Evolutionary conservation across 2,329 filamentous ascomycete species (phyloP).

Genomic region (Juglanconis juglandina): DNA sequence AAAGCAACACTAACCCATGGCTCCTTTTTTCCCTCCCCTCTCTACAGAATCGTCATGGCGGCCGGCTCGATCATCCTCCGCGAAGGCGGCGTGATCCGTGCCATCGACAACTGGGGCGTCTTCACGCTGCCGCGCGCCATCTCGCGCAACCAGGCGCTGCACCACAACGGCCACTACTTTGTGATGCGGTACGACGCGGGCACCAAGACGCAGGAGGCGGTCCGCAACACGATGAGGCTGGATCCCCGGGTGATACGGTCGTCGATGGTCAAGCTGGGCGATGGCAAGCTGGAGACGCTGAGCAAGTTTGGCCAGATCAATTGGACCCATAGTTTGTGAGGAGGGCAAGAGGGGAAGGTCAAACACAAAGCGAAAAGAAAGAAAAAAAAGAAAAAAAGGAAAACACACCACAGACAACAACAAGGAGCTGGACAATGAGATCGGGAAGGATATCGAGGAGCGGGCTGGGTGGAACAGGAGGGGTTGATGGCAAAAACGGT

Average conservation of each 20-base stretch:
- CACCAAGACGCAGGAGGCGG: conserved; percentile 66
- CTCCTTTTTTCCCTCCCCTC: neutral
- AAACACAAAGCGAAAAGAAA: neutral
- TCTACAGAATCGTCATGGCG: conserved; percentile 75
- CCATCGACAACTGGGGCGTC: conserved; percentile 91
- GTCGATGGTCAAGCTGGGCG: conserved; percentile 80
- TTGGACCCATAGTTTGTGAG: conserved; percentile 37
- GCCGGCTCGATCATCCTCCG: conserved; percentile 79
- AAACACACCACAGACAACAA: neutral
- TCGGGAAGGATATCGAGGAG: neutral
- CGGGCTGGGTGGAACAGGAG: neutral
- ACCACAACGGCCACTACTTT: conserved; percentile 91
- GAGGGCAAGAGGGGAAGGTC: neutral
- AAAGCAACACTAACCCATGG: too few species aligned
- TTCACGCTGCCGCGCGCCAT: conserved; percentile 80
- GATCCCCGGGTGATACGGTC: conserved; percentile 90
- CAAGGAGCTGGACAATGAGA: neutral
- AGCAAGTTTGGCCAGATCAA: conserved; percentile 47
- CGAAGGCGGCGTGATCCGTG: conserved; percentile 83
- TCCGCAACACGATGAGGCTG: conserved; percentile 72
- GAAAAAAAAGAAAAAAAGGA: neutral
- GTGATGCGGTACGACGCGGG: conserved; percentile 93
- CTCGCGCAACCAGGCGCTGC: conserved; percentile 75
- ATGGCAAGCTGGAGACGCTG: conserved; percentile 74
- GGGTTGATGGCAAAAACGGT: neutral